Base-by-base conservation (phyloP, 2,329 filamentous ascomycete genomes). In the Fusarium sp. region DNA sequence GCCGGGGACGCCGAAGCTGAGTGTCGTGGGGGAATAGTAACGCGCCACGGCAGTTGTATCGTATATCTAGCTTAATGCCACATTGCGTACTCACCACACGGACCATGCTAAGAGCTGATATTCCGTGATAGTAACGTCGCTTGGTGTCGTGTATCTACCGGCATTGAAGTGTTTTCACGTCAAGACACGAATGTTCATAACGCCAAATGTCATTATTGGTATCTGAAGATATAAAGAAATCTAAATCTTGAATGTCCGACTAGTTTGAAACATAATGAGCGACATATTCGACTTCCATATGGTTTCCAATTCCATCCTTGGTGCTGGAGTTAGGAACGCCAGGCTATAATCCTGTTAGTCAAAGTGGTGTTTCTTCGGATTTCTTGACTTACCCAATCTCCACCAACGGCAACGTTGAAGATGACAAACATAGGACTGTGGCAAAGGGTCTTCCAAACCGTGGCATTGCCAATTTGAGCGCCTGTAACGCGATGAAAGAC, bases 351-450 rank as follows among this genome's bases (percentile, higher is more conserved):
- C 20, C 26, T 24, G 31, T 74, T 28, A 74, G 64, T 65, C 35
- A 68, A 47, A 10, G 4, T 39, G 14, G 8, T 1, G 5, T 4
- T 7, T 0, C 3, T 44, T 35, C 2, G 9, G 13, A 15, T 33
- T 4, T 5, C 26, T 28, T 47, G 64, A 84, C 86, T 78, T 81
- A 86, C 87, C 85, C 80, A 86, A 73, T 84, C 80, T 31, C 88
- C 88, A 15, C 88, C 88, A 35, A 90, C 84, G 50, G 88, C 87
- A 10, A 90, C 81, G 67, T 90, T 89, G 58, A 90, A 78, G 60
- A 90, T 84, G 55, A 89, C 77, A 71, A 84, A 88, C 75, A 88
- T 74, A 5, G 87, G 84, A 59, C 81, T 85, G 70, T 88, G 85
- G 26, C 86, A 86, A 24, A 90, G 78, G 7, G 83, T 81, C 7